Base-by-base conservation (phyloP, 257 asterid genomes). In the Nicotiana paniculata region DNA sequence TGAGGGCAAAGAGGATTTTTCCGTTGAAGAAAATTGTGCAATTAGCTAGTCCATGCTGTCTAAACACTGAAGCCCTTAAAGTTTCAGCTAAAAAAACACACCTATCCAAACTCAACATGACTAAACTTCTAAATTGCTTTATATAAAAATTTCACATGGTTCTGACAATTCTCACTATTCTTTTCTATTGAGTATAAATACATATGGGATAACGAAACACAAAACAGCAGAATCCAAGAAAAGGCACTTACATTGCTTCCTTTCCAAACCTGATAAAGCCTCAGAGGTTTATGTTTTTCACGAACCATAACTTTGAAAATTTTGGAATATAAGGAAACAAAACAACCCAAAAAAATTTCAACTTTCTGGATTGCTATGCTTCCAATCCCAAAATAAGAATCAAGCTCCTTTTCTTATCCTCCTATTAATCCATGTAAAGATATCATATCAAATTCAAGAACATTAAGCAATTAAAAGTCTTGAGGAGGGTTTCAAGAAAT, bases 181-280 rank as follows among this genome's bases (percentile, higher is more conserved):
- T 5, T 24, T 46, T 39, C 48, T 39, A 39, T 39, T 6, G 7
- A 37, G 6, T 39, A 21, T 21, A 21, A 39, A 39, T 39, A 8
- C 48, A 43, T 43, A 43, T 51, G 57, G 18, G 57, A 51, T 13
- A 72, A 12, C 46, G 1, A 24, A 72, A 70, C 30, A 63, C 68
- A 64, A 21, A 46, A 28, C 21, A 0, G 59, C 78, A 70, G 35
- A 43, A 43, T 70, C 37, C 37, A 11, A 46, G 11, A 51, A 33
- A 13, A 81, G 65, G 18, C 51, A 64, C 93, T 92, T 88, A 93
- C 97, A 86, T 93, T 93, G 87, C 87, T 92, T 69, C 97, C 97
- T 82, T 88, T 89, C 97, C 97, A 93, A 63, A 89, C 92, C 79
- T 90, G 95, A 85, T 91, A 91, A 89, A 92, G 92, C 89, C 89